Percentiles rank a stretch among this genome's conserved stretches.
These are phyloP conservation scores for Leccinum sublutescens DNA, from an alignment of 768 basidiomycete species.

Conservation along the genomic window DNA sequence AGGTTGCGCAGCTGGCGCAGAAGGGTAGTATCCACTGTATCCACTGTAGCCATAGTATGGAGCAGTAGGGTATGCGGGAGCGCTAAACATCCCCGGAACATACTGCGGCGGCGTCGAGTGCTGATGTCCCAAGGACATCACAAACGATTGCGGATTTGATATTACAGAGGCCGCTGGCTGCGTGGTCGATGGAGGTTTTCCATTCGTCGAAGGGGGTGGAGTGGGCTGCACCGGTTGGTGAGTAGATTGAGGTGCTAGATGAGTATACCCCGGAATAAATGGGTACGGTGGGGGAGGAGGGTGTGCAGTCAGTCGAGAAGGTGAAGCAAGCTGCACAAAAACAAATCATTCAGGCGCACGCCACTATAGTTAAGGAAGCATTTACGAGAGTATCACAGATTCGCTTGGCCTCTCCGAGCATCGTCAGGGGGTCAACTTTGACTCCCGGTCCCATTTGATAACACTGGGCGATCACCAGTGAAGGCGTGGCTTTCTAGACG, in stretches of 20 bases:
- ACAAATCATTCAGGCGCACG: constrained; percentile 12
- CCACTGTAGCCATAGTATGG: constrained; percentile 62
- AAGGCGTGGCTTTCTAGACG: constrained; percentile 53
- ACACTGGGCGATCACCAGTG: constrained; percentile 75
- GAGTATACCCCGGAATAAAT: constrained; percentile 40
- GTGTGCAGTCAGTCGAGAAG: constrained; percentile 61
- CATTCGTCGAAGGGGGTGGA: constrained; percentile 36
- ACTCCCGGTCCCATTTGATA: constrained; percentile 69
- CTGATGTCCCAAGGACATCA: constrained; percentile 62
- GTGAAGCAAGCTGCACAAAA: constrained; percentile 62
- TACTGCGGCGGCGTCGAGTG: constrained; percentile 48
- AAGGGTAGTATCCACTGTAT: constrained; percentile 33
- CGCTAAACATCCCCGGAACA: constrained; percentile 32
- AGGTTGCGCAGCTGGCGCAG: constrained; percentile 23
- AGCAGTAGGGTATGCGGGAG: constrained; percentile 53
- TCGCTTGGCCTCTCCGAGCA: constrained; percentile 75
- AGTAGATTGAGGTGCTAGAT: constrained; percentile 20
- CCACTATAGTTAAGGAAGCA: background rate
- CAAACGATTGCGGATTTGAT: constrained; percentile 70
- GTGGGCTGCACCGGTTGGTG: constrained; percentile 38
- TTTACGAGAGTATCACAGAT: constrained; percentile 75
- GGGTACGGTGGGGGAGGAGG: constrained; percentile 63
- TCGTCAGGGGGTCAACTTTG: constrained; percentile 70
- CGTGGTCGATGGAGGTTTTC: constrained; percentile 32
- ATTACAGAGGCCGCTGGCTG: constrained; percentile 49